phyloP scores from a whole-genome alignment of 176 grass and related monocot genomes.

The Miscanthus lutarioriparius region DNA sequence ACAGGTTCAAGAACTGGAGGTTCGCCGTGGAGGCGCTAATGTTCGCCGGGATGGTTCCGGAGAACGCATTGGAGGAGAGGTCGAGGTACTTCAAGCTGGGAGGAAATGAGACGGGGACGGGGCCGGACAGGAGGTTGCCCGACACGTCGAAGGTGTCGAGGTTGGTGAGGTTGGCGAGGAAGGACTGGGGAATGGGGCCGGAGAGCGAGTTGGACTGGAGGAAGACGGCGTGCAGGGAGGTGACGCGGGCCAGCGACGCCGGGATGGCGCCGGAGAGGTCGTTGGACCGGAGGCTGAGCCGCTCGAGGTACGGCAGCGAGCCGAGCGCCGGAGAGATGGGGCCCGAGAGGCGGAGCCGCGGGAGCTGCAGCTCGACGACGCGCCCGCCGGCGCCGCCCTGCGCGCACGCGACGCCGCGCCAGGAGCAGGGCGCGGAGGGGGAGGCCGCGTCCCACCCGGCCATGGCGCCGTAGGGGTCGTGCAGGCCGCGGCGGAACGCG shows the following conservation, averaged over 20 bases:
- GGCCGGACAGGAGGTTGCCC: constrained; percentile 69
- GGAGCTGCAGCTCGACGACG: constrained; percentile 84
- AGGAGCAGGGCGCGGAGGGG: constrained; percentile 70
- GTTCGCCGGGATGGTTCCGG: constrained; percentile 55
- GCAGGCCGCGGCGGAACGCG: constrained; percentile 53
- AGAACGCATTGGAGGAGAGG: constrained; percentile 88
- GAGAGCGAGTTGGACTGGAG: constrained; percentile 86
- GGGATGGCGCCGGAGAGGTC: constrained; percentile 70
- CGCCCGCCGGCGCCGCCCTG: constrained; percentile 10
- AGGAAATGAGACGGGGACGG: constrained; percentile 58
- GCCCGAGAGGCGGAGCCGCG: constrained; percentile 70
- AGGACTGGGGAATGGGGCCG: constrained; percentile 52
- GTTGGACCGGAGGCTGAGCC: constrained; percentile 89
- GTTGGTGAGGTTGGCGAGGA: constrained; percentile 76
- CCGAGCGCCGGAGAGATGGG: constrained; percentile 60
- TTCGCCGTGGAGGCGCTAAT: constrained; percentile 43
- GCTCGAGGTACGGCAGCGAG: constrained; percentile 61
- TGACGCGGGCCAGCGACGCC: constrained; percentile 47
- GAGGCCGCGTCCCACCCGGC: constrained; percentile 57
- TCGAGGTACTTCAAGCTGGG: constrained; percentile 63
- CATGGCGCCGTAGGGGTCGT: constrained; percentile 71
- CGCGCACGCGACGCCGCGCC: constrained; percentile 78
- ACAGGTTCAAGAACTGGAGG: constrained; percentile 89
- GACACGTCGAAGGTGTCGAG: constrained; percentile 77
- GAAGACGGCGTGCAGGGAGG: constrained; percentile 67